phyloP scores from a whole-genome alignment of 225 moss, liverwort and hornwort genomes.

The Neckera pumila region DNA sequence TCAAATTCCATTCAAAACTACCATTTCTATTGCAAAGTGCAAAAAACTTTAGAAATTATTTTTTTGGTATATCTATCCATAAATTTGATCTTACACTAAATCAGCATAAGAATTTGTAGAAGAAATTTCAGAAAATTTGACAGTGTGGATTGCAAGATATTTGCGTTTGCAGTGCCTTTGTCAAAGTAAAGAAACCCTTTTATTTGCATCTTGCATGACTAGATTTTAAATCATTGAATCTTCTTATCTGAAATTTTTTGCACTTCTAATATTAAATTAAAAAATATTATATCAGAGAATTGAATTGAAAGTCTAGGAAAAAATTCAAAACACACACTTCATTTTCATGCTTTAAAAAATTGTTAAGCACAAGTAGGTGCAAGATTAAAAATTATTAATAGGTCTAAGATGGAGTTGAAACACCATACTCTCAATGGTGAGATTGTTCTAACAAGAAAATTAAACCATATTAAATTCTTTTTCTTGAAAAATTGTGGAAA shows the following conservation, averaged over 20 bases:
- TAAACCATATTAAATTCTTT: background rate
- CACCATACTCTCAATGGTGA: accelerated
- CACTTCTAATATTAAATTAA: background rate
- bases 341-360: background rate
- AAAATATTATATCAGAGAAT: background rate
- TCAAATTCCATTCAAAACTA: accelerated
- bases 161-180: no score
- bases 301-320: background rate
- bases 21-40: background rate
- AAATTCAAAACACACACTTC: no score
- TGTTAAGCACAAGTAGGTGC: accelerated
- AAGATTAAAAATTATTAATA: background rate
- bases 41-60: background rate
- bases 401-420: background rate
- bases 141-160: background rate
- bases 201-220: background rate
- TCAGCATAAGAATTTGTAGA: background rate
- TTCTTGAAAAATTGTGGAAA: background rate
- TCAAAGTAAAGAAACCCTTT: background rate
- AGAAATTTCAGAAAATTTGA: background rate
- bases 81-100: background rate
- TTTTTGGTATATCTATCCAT: background rate
- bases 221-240: background rate
- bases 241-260: background rate
- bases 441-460: background rate